These are phyloP conservation scores for Neofusicoccum sp. DNA, from an alignment of 2,329 filamentous ascomycete genomes.

Conservation along the genomic window DNA sequence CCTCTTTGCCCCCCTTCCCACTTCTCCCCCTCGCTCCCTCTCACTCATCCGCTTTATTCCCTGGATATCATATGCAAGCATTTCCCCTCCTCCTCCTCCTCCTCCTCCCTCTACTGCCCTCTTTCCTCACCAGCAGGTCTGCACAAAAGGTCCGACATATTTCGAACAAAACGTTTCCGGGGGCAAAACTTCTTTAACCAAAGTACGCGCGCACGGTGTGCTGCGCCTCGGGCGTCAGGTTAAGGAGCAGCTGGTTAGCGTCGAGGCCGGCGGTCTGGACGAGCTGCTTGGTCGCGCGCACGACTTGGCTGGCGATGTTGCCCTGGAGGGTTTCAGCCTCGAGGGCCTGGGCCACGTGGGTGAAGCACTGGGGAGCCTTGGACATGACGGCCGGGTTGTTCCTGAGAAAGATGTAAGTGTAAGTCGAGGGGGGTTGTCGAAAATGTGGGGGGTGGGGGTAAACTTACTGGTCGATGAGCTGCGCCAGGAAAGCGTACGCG, in stretches of 20 bases:
- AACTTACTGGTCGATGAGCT: conserved; percentile 91
- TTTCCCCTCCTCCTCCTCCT: neutral
- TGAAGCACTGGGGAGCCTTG: conserved; percentile 79
- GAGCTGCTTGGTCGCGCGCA: conserved; percentile 73
- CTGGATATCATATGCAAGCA: conserved; percentile 17
- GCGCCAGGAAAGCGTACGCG: conserved; percentile 86
- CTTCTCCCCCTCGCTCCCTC: no score
- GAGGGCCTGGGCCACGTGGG: conserved; percentile 80
- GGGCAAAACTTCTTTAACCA: conserved; percentile 48
- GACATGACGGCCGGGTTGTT: conserved; percentile 76
- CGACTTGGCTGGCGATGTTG: conserved; percentile 74
- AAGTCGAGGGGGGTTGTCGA: neutral
- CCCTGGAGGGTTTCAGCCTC: conserved; percentile 89
- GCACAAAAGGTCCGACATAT: neutral
- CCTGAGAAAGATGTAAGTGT: conserved; percentile 50
- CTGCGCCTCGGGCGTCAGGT: conserved; percentile 77
- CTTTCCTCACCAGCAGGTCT: neutral
- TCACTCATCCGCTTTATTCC: neutral
- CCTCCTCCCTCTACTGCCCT: neutral
- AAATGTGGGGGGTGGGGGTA: conserved; percentile 17
- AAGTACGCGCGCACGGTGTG: conserved; percentile 77
- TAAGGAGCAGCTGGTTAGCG: conserved; percentile 70
- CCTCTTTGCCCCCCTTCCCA: no score
- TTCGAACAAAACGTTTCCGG: neutral
- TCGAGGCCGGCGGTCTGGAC: conserved; percentile 72